A percentile compares a stretch with the other conserved stretches of the same genome.
phyloP scores from a whole-genome alignment of 2,329 filamentous ascomycete species.

The Calycina herbarum region DNA sequence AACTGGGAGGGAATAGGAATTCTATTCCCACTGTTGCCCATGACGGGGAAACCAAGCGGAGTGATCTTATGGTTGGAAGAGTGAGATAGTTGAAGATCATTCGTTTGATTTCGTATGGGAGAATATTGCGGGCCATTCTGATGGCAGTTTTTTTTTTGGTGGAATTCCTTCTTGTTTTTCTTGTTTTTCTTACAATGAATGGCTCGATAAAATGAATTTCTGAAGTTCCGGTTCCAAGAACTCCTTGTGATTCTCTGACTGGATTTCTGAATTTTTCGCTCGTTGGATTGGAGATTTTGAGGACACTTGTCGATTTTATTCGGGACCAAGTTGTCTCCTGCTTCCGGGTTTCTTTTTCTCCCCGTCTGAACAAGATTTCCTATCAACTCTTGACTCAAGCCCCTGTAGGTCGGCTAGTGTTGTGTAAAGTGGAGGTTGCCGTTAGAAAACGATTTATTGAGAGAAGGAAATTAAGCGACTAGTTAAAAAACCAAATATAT shows the following conservation, averaged over 20 bases:
- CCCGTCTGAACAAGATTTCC: neutral
- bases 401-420: neutral
- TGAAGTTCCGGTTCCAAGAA: neutral
- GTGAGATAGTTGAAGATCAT: constrained; percentile 20
- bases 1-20: neutral
- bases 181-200: neutral
- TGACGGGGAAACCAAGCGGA: constrained; percentile 20
- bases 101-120: constrained; percentile 24
- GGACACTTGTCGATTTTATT: neutral
- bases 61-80: constrained; percentile 17
- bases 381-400: neutral
- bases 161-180: neutral
- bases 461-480: neutral
- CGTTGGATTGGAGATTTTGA: neutral
- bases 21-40: constrained; percentile 19
- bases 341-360: neutral
- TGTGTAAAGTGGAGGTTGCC: neutral
- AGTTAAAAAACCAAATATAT: neutral
- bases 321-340: neutral
- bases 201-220: neutral
- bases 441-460: neutral
- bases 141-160: neutral
- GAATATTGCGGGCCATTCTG: constrained; percentile 13
- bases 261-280: neutral
- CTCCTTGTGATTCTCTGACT: neutral